These are phyloP conservation scores for Circinella umbellata DNA, from an alignment of 371 early-diverging fungal genomes.

Conservation along the genomic window DNA sequence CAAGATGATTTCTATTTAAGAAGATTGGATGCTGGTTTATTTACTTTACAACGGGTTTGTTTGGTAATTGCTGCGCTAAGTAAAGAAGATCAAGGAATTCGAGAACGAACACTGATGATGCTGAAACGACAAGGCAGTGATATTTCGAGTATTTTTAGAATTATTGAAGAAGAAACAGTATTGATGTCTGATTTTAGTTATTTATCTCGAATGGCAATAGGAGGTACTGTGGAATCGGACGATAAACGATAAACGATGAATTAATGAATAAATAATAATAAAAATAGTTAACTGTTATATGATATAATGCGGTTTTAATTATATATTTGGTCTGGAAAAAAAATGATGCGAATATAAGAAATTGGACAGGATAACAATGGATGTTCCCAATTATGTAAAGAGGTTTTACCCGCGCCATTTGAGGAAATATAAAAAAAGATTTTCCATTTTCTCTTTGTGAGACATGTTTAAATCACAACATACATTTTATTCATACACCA, in stretches of 20 bases:
- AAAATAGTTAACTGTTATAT: no score
- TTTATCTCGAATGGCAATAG: constrained; percentile 29
- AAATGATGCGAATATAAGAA: no score
- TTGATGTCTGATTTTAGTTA: constrained; percentile 36
- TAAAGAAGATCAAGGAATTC: constrained; percentile 51
- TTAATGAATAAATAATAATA: no score
- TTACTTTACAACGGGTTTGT: constrained; percentile 81
- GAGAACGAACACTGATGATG: constrained; percentile 31
- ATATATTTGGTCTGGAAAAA: no score
- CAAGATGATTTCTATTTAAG: constrained; percentile 65
- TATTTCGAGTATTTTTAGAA: constrained; percentile 31
- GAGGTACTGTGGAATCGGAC: constrained; percentile 22
- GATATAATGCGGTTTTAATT: no score
- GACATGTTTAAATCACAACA: no score
- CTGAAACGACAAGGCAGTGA: constrained; percentile 31
- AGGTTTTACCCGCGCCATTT: no score
- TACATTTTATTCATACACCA: no score
- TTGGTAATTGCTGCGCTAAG: constrained; percentile 67
- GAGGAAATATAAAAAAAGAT: no score
- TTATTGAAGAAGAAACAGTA: constrained; percentile 38
- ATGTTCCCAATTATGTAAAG: no score
- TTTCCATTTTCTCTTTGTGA: no score
- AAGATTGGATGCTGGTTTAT: constrained; percentile 82
- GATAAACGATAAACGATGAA: constrained; percentile 10
- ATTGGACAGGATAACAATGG: no score